A percentile compares a stretch with the other conserved stretches of the same genome.
These are phyloP conservation scores for Corymbia calophylla DNA, from an alignment of 441 rosid species.

Conservation along the genomic window DNA sequence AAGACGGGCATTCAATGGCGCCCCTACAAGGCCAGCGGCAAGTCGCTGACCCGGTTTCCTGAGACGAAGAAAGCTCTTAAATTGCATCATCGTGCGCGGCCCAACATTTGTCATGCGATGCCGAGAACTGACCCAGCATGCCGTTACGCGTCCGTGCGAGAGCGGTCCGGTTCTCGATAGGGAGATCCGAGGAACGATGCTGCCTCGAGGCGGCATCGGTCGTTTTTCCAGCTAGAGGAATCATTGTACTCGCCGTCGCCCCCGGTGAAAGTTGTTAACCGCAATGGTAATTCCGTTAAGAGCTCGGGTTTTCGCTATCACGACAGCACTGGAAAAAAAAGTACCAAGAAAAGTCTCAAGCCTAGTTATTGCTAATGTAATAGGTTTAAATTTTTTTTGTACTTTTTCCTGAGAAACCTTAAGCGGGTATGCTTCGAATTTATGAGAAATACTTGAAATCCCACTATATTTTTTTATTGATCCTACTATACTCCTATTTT, in stretches of 20 bases:
- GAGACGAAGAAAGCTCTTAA: background rate
- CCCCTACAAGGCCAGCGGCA: too few relatives aligned
- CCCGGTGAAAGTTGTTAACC: background rate
- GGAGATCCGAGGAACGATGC: background rate
- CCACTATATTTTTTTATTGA: too few relatives aligned
- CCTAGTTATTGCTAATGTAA: too few relatives aligned
- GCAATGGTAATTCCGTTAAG: background rate
- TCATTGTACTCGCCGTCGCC: background rate
- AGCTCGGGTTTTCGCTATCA: background rate
- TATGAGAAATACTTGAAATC: background rate
- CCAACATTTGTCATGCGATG: background rate
- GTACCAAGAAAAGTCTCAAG: background rate
- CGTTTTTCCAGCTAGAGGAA: background rate
- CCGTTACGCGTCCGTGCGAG: background rate
- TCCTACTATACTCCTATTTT: too few relatives aligned
- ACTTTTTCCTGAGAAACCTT: too few relatives aligned
- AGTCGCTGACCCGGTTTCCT: background rate
- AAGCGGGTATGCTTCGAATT: rapidly evolving
- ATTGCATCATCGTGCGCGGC: background rate
- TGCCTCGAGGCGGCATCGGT: background rate
- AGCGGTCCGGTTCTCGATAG: background rate
- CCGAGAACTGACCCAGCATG: background rate
- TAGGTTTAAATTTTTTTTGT: too few relatives aligned
- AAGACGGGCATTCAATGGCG: background rate
- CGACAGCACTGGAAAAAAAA: too few relatives aligned